Percentiles rank a stretch among this genome's conserved stretches.
These are phyloP conservation scores for Hygrophila difformis DNA, from an alignment of 257 asterid genomes.

Conservation along the genomic window DNA sequence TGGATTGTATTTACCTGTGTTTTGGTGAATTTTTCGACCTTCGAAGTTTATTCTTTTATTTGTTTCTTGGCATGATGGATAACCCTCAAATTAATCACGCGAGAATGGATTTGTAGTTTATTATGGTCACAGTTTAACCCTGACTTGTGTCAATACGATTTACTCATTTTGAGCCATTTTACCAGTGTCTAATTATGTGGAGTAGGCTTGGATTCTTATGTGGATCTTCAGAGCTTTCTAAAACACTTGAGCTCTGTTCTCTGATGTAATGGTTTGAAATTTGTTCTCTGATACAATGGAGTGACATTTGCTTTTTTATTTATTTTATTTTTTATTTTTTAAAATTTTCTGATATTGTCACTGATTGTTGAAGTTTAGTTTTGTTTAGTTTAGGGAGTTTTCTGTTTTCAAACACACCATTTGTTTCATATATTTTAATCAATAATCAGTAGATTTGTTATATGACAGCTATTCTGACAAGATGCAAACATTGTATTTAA, in stretches of 20 bases:
- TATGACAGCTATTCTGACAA: neutral
- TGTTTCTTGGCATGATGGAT: conserved; percentile 3
- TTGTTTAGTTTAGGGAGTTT: neutral
- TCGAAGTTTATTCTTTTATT: conserved; percentile 8
- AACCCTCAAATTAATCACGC: neutral
- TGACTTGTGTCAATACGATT: neutral
- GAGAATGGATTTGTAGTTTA: too few species aligned
- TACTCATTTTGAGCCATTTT: conserved; percentile 6
- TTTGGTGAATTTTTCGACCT: neutral
- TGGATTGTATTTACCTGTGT: conserved; percentile 13
- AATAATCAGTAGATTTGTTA: neutral
- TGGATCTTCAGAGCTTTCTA: neutral
- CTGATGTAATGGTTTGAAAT: too few species aligned
- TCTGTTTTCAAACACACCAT: too few species aligned
- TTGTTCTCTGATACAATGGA: too few species aligned
- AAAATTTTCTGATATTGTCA: neutral
- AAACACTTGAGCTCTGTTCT: neutral
- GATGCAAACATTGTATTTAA: neutral
- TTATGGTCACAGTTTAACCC: too few species aligned
- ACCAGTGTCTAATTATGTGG: too few species aligned
- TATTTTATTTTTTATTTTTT: too few species aligned
- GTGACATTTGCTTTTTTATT: neutral
- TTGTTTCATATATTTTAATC: too few species aligned
- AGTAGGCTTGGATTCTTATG: neutral
- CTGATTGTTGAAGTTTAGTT: neutral